phyloP scores from a whole-genome alignment of 1,284 basidiomycete genomes.

The Uromyces viciae-fabae region DNA sequence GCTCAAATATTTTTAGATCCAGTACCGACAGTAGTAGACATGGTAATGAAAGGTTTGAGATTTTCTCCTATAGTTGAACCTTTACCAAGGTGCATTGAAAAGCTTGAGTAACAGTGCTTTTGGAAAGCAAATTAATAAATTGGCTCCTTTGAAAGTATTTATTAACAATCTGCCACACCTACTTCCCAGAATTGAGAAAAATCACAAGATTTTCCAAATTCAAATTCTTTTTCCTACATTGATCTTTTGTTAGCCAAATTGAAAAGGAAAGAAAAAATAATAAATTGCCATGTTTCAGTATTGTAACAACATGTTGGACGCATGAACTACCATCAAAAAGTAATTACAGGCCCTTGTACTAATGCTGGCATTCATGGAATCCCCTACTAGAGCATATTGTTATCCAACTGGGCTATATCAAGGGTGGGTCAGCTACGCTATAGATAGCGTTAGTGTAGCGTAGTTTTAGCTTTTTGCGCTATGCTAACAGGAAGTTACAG shows the following conservation, averaged over 20 bases:
- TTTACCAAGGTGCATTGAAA: conserved; percentile 94
- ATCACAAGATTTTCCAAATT: conserved; percentile 77
- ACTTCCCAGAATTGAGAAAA: conserved; percentile 93
- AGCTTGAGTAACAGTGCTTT: conserved; percentile 84
- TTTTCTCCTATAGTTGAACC: conserved; percentile 74
- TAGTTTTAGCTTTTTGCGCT: too few relatives aligned
- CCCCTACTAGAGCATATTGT: too few relatives aligned
- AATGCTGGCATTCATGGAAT: too few relatives aligned
- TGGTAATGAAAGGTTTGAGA: conserved; percentile 82
- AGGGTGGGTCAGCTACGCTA: too few relatives aligned
- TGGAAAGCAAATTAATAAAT: conserved; percentile 73
- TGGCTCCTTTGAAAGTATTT: conserved; percentile 88
- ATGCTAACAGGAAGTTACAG: too few relatives aligned
- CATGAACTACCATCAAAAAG: too few relatives aligned
- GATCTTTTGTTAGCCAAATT: background rate
- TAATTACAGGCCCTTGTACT: too few relatives aligned
- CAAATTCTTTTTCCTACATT: conserved; percentile 80
- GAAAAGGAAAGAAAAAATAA: background rate
- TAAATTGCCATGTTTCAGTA: too few relatives aligned
- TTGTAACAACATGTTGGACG: too few relatives aligned
- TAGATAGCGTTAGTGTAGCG: too few relatives aligned
- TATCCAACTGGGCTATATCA: too few relatives aligned
- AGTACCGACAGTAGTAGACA: conserved; percentile 93
- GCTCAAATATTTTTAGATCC: conserved; percentile 95
- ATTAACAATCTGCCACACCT: conserved; percentile 92